Evolutionary conservation across 1,284 basidiomycete genomes (phyloP), one percentile per base, ranked within the genome.

Genomic region (Ustilago shanxiensis): DNA sequence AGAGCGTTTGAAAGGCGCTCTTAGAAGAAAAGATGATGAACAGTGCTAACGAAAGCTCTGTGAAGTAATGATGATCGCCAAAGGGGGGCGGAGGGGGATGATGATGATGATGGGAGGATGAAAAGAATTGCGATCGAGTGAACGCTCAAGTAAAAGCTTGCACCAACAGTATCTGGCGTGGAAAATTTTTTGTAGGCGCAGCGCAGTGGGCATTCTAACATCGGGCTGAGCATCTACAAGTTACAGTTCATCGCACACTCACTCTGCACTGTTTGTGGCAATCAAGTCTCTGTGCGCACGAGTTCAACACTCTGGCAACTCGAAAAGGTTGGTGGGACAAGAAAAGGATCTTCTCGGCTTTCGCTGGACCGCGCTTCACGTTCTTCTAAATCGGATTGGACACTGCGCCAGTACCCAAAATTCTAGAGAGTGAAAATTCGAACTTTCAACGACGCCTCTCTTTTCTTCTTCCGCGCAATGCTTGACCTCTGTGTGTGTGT

Each of bases 11-110:
- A 33, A 37, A n/a, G 13, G 49, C 50, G 67, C 73, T 63, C 65
- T 62, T 47, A 37, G n/a, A n/a, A 54, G 22, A 22, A 39, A 41
- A 29, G 50, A 24, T 57, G 60, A 44, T 54, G 67, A 50, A 76
- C 68, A 76, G 73, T 60, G 73, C 68, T 71, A 71, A 14, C 24
- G 37, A 58, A 65, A 76, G 73, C 73, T 76, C 73, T 76, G 73
- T 62, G 57, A 52, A 54, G 54, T 31, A 54, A 41, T 28, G 60
- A 64, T 58, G 20, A n/a, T 44, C 41, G 64, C 67, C 65, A 60
- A 65, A 53, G 51, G 37, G 57, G 65, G 73, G 53, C 60, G 68
- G 56, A 61, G 45, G 66, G 54, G 51, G 56, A 33, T 39, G 60
- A 35, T 45, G 60, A 60, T 60, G 73, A 41, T 76, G 73, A 60